Evolutionary conservation across 78 protist species (phyloP).

Genomic region (Protostelium mycophagum): DNA sequence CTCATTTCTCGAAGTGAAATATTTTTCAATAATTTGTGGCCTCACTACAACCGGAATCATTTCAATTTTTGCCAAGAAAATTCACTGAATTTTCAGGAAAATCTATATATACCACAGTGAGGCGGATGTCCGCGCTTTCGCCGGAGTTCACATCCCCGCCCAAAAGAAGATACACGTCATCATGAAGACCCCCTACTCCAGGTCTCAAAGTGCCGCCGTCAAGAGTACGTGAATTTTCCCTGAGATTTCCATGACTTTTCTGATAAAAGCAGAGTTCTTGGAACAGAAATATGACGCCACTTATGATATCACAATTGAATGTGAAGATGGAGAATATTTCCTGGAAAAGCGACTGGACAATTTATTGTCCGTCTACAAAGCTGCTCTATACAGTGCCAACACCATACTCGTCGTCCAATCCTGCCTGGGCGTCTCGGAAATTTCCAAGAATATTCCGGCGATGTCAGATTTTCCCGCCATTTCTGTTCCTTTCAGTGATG

Average conservation of each 20-base stretch:
- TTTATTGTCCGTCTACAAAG: background rate
- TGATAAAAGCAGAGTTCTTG: background rate
- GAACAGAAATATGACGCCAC: background rate
- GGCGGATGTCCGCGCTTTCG: background rate
- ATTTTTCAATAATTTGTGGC: conserved; percentile 16
- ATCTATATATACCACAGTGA: conserved; percentile 6
- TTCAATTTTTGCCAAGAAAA: background rate
- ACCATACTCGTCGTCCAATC: background rate
- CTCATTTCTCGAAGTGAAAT: conserved; percentile 12
- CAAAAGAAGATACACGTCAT: conserved; percentile 3
- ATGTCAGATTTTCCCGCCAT: background rate
- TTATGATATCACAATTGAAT: background rate
- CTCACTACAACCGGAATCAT: conserved; percentile 51
- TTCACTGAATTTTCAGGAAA: conserved; percentile 3
- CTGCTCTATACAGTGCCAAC: background rate
- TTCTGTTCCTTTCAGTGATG: conserved; percentile 1
- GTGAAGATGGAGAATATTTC: background rate
- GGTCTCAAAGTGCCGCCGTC: background rate
- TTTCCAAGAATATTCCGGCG: background rate
- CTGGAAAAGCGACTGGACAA: background rate
- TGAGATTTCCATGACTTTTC: background rate
- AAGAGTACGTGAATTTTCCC: background rate
- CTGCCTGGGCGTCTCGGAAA: background rate
- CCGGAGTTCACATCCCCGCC: background rate
- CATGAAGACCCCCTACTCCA: conserved; percentile 10